Percentiles rank a stretch among this genome's conserved stretches.
These are phyloP conservation scores for Encephalitozoon cuniculi DNA, from an alignment of 371 early-diverging fungal species.

Conservation along the genomic window DNA sequence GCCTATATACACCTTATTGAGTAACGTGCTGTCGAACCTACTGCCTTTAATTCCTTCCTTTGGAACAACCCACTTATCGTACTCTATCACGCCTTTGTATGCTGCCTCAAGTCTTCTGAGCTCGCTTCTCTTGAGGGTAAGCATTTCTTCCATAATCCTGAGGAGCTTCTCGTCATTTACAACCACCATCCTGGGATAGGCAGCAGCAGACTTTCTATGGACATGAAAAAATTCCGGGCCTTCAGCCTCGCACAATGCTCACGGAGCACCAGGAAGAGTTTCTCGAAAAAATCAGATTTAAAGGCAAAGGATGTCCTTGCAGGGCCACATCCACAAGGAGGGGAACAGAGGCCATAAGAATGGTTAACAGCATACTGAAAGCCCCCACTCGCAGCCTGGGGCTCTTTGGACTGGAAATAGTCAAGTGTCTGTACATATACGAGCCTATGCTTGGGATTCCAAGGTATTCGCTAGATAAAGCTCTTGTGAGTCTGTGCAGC, in stretches of 20 bases:
- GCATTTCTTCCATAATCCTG: not conserved
- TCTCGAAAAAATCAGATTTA: not conserved
- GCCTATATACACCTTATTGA: constrained; percentile 27
- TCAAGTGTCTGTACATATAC: not conserved
- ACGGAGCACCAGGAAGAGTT: not conserved
- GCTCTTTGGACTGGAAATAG: not conserved
- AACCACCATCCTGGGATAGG: not conserved
- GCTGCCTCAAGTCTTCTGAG: not conserved
- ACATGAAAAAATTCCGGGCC: not conserved
- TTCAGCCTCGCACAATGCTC: not conserved
- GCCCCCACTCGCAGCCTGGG: not conserved
- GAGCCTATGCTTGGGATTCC: constrained; percentile 7
- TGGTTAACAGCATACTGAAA: not conserved
- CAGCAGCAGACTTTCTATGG: not conserved
- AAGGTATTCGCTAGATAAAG: constrained; percentile 3
- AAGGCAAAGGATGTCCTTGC: not conserved
- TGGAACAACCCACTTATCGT: constrained; percentile 3
- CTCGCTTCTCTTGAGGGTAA: not conserved
- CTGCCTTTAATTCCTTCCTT: not conserved
- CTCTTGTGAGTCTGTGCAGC: not conserved
- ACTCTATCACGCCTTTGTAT: not conserved
- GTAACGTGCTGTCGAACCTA: not conserved
- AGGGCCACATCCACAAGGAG: not conserved
- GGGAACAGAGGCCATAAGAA: not conserved
- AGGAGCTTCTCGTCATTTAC: not conserved